Base-by-base conservation (phyloP, 345 rosid species). In the Angophora floribunda region DNA sequence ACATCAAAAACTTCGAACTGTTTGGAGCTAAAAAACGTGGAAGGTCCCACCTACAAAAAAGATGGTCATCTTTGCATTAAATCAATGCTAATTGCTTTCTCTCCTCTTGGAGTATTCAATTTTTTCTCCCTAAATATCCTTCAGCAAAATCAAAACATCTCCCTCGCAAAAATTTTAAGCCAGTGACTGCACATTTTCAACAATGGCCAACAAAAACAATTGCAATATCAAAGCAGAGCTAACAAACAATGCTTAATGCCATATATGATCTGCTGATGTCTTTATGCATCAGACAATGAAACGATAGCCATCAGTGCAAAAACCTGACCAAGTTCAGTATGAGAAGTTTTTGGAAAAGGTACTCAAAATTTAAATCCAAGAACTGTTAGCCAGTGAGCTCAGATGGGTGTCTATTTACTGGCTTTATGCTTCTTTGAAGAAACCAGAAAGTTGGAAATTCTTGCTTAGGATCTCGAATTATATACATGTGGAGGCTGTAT, bases 21-120 rank as follows among this genome's bases (percentile, higher is more conserved):
- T 91, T 96, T 97, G 9, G 99, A 91, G 92, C 99, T 97, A 93
- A 97, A 97, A 93, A 97, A 97, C 28, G 99, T 97, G 2, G 99
- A 96, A 86, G 99, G 99, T 41, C 99, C 99, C 36, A 97, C 99
- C 99, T 98, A 93, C 86, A 82, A 67, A 21, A 30, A 2, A 57
- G 3, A 26, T 3, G 24, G 87, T 85, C 50, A 52, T 52, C 65
- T 52, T 28, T 36, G 47, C 61, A 85, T 41, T 52, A 52, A 30
- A 28, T 51, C 7, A 6, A 85, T 85, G 63, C 24, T 53, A 52
- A 85, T 30, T 51, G 63, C 47, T 52, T 30, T 52, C 63, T 8
- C 57, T 85, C 61, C 53, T n/a, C 57, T 50, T 85, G 26, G 44
- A 21, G 51, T n/a, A 16, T 16, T 80, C n/a, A 10, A 24, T 57